phyloP scores from a whole-genome alignment of 306 rosid species.

The Cotoneaster glaucophyllus region DNA sequence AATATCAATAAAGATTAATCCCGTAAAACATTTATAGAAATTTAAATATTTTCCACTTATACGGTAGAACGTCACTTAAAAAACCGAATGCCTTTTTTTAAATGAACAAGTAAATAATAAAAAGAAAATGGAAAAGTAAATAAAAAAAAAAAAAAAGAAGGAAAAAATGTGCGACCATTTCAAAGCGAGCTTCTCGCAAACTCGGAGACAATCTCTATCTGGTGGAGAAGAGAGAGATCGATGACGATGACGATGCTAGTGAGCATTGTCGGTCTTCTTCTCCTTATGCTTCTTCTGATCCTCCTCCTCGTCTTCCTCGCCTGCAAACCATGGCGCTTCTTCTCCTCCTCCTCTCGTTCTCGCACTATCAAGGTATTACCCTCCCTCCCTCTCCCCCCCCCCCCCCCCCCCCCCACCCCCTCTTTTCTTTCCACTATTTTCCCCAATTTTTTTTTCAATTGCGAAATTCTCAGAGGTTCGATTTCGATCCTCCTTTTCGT shows the following conservation, averaged over 20 bases:
- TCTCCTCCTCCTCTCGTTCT: constrained; percentile 40
- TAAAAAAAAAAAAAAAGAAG: not conserved
- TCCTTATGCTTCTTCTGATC: constrained; percentile 90
- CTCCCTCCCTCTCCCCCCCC: not conserved
- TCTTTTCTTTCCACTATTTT: not conserved
- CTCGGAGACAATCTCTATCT: constrained; percentile 44
- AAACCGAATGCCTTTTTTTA: not conserved
- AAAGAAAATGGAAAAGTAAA: not conserved
- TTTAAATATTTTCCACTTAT: too few relatives aligned
- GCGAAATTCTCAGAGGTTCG: not conserved
- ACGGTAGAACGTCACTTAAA: too few relatives aligned
- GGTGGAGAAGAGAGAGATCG: constrained; percentile 47
- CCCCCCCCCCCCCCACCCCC: too few relatives aligned
- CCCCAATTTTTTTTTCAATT: not conserved
- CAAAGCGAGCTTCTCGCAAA: constrained; percentile 82
- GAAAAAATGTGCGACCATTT: constrained; percentile 51
- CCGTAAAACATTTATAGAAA: too few relatives aligned
- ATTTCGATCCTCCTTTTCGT: constrained; percentile 1
- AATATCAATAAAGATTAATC: too few relatives aligned
- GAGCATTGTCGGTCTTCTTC: constrained; percentile 56
- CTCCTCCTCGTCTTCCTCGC: constrained; percentile 51
- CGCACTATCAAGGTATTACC: constrained; percentile 47
- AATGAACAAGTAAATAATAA: not conserved
- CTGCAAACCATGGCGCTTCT: constrained; percentile 98
- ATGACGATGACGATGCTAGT: constrained; percentile 51